phyloP scores from a whole-genome alignment of 176 grass and related monocot species.

The Hordeum vulgare region DNA sequence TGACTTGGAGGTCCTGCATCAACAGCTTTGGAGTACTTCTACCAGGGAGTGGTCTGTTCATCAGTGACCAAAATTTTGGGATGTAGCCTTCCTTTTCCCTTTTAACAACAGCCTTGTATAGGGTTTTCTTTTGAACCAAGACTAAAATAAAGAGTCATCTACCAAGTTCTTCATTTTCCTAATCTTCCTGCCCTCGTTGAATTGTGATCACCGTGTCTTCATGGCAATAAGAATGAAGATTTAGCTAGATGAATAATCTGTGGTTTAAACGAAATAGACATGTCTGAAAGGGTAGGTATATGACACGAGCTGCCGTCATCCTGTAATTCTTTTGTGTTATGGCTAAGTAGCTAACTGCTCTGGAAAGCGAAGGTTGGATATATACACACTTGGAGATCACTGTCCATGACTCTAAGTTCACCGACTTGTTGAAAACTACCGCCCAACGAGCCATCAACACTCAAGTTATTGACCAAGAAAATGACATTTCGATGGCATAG shows the following conservation, averaged over 20 bases:
- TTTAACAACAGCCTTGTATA: constrained; percentile 21
- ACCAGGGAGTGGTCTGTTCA: not conserved
- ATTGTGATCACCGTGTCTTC: not conserved
- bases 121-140: not conserved
- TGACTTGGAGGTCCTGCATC: not conserved
- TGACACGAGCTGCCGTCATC: not conserved
- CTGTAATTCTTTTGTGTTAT: constrained; percentile 12
- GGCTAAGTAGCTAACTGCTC: constrained; percentile 12
- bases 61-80: not conserved
- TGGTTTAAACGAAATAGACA: not conserved
- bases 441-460: constrained; percentile 8
- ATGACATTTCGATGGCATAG: constrained; percentile 1
- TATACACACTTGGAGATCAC: constrained; percentile 1
- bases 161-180: not conserved
- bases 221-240: not conserved
- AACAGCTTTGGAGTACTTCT: not conserved
- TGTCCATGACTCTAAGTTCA: constrained; percentile 24
- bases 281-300: not conserved
- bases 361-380: constrained; percentile 20
- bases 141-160: not conserved
- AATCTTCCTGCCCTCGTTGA: not conserved
- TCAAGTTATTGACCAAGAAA: constrained; percentile 12
- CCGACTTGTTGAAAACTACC: constrained; percentile 37
- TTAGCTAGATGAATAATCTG: not conserved
- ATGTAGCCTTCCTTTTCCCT: constrained; percentile 9